These are phyloP conservation scores for Sarocladiaceae sp. DNA, from an alignment of 2,329 filamentous ascomycete genomes.

Conservation along the genomic window DNA sequence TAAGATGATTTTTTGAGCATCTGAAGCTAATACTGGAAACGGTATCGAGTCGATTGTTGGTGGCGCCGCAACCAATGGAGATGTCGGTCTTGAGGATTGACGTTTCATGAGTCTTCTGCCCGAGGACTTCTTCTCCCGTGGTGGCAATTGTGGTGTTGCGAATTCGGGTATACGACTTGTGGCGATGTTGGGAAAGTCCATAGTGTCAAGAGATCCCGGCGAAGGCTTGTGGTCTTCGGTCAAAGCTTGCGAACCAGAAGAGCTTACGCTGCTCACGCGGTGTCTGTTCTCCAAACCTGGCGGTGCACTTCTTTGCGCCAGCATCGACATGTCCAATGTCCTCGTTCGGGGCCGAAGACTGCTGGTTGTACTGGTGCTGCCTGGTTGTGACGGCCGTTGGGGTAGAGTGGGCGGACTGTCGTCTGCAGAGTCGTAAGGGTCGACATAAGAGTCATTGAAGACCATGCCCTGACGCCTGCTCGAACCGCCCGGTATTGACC, in stretches of 20 bases:
- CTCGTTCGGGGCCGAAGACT: slow-evolving; percentile 47
- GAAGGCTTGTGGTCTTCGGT: slow-evolving; percentile 41
- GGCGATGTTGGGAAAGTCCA: slow-evolving; percentile 35
- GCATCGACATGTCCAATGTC: slow-evolving; percentile 50
- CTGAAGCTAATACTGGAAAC: slow-evolving; percentile 54
- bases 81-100: slow-evolving; percentile 49
- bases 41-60: slow-evolving; percentile 56
- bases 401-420: slow-evolving; percentile 28
- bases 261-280: slow-evolving; percentile 65
- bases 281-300: slow-evolving; percentile 47
- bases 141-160: slow-evolving; percentile 16
- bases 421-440: slow-evolving; percentile 40
- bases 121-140: slow-evolving; percentile 38
- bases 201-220: slow-evolving; percentile 34
- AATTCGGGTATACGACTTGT: slow-evolving; percentile 28
- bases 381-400: slow-evolving; percentile 22
- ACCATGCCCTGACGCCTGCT: slow-evolving; percentile 52
- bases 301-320: slow-evolving; percentile 35
- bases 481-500: slow-evolving; percentile 25
- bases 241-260: slow-evolving; percentile 48
- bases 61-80: slow-evolving; percentile 45
- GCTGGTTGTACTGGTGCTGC: too few species aligned
- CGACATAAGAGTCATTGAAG: slow-evolving; percentile 50
- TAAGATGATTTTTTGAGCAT: slow-evolving; percentile 65
- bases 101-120: slow-evolving; percentile 50